Evolutionary conservation across 192 early-diverging fungal species (phyloP), one percentile per base, ranked within the genome.

Genomic region (Nowakowskiella sp.): DNA sequence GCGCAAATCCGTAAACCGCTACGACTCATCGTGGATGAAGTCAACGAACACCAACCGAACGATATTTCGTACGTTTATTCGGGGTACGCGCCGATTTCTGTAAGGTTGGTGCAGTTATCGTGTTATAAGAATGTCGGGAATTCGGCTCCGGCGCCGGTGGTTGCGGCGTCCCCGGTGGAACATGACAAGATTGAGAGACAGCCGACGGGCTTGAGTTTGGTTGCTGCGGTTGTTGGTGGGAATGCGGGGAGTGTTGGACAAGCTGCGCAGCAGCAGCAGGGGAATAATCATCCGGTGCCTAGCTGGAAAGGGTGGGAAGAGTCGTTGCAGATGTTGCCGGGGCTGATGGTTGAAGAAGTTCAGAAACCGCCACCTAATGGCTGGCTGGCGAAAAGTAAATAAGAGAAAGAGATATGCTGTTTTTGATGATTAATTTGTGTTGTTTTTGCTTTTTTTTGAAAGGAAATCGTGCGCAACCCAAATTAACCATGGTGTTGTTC

Each of bases 21-120:
- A 26, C 78, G 81, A 28, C 65, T 97, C 44, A 81, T 92, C 49
- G 85, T 89, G 19, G 87, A 92, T 57, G 88, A 96, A 31, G 85
- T 87, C 31, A 83, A 89, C 51, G 91, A 91, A 49, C 78, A 81
- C 25, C 76, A 84, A 19, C 89, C 90, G 0, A 80, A 85, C 19
- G 95, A 97, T 67, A 80, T 91, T 1, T 80, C 86, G 0, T 97
- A 92, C 59, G 91, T 95, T 10, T 94, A 93, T 62, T 90, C 88
- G 3, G 95, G 95, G 10, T 98, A 89, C 67, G 95, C 92, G 7
- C 95, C 95, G 3, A 57, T 94, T 24, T 81, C 79, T 25, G 76
- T 95, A n/a, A 83, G 95, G 28, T 71, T 98, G 28, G 67, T 98
- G 27, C 91, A 98, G 60, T 82, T 80, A 42, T 81, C 88, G 9